phyloP scores from a whole-genome alignment of 2,329 filamentous ascomycete species.

The Fusarium nurragi region DNA sequence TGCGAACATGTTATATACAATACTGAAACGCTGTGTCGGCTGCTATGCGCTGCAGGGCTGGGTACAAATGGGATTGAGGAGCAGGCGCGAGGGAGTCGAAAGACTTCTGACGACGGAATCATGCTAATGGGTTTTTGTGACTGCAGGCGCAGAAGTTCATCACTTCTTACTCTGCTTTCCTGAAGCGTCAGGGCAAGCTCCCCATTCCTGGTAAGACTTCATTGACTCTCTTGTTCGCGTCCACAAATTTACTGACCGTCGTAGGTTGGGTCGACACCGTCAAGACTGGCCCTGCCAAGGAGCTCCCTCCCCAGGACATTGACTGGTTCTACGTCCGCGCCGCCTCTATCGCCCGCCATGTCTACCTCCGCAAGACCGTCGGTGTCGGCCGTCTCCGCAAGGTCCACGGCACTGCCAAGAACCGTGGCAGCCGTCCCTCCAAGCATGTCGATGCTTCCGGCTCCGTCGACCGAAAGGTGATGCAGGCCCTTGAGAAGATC shows the following conservation, averaged over 20 bases:
- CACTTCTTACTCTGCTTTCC: constrained; percentile 83
- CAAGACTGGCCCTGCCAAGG: constrained; percentile 96
- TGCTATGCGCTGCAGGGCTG: constrained; percentile 31
- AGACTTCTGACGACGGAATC: constrained; percentile 79
- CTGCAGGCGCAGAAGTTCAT: constrained; percentile 88
- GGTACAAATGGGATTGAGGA: constrained; percentile 55
- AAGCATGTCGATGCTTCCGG: constrained; percentile 97
- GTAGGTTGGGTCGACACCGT: constrained; percentile 98
- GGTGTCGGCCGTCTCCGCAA: constrained; percentile 98
- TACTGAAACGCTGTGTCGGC: constrained; percentile 34
- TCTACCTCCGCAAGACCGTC: constrained; percentile 99
- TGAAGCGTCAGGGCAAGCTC: constrained; percentile 95
- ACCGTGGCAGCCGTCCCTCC: constrained; percentile 89
- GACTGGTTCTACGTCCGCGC: constrained; percentile 97
- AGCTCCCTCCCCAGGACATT: constrained; percentile 96
- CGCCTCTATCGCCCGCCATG: constrained; percentile 93
- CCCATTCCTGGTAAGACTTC: constrained; percentile 80
- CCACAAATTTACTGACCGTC: constrained; percentile 7
- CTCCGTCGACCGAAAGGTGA: constrained; percentile 95
- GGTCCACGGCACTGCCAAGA: constrained; percentile 96
- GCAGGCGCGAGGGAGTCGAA: constrained; percentile 78
- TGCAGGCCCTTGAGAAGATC: constrained; percentile 99
- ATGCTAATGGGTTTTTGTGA: constrained; percentile 68
- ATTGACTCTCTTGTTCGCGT: rapidly evolving
- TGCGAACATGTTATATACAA: constrained; percentile 19